Conservation (phyloP, 495 filamentous ascomycete genomes). For the Neurospora cerealis region DNA sequence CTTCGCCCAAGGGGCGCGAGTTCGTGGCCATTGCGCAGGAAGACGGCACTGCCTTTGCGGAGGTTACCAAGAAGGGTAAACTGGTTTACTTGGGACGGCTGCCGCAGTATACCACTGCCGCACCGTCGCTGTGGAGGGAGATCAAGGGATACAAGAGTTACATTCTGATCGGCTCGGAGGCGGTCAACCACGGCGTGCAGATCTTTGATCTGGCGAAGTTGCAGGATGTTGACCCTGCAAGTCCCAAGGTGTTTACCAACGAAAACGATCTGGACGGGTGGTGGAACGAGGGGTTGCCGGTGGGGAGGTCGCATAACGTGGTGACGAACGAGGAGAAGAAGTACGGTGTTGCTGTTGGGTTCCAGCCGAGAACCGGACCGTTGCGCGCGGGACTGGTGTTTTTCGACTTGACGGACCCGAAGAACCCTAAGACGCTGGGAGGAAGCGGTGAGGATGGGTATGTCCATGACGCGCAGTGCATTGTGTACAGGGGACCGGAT, state of each 20-base stretch:
- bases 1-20: slow-evolving; percentile 45
- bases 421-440: slow-evolving; percentile 37
- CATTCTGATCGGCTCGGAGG: slow-evolving; percentile 40
- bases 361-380: slow-evolving; percentile 24
- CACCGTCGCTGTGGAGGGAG: slow-evolving; percentile 39
- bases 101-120: slow-evolving; percentile 32
- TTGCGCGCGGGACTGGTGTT: slow-evolving; percentile 40
- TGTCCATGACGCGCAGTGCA: slow-evolving; percentile 48
- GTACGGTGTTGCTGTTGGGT: slow-evolving; percentile 35
- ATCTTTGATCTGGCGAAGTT: slow-evolving; percentile 41
- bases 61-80: slow-evolving; percentile 40
- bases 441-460: slow-evolving; percentile 41
- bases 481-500: slow-evolving; percentile 46
- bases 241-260: slow-evolving; percentile 20
- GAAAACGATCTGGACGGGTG: slow-evolving; percentile 26
- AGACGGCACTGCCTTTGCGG: slow-evolving; percentile 48
- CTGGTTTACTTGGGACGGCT: slow-evolving; percentile 47
- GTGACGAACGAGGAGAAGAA: slow-evolving; percentile 37
- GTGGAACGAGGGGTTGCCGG: slow-evolving; percentile 16
- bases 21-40: slow-evolving; percentile 47
- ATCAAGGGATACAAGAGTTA: slow-evolving; percentile 36
- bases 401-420: slow-evolving; percentile 36
- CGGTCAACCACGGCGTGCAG: slow-evolving; percentile 36
- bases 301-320: slow-evolving; percentile 40
- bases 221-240: slow-evolving; percentile 8